These are phyloP conservation scores for maize (Zea mays) DNA, from an alignment of 176 grass and related monocot genomes.

Conservation along the genomic window Zm-B73-REFERENCE-NAM-5.0 NC_050103.1:8835501-8836000, in stretches of 20 bases:
- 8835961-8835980: background rate
- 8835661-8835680: constrained; percentile 72
- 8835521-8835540: constrained; percentile 37
- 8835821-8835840: background rate
- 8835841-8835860: background rate
- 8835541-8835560: constrained; percentile 7
- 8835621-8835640: constrained; percentile 39
- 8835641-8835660: constrained; percentile 47
- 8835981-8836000: constrained; percentile 66
- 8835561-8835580: constrained; percentile 30
- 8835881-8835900: constrained; percentile 52
- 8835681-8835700: constrained; percentile 37
- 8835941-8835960: constrained; percentile 29
- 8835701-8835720: constrained; percentile 9
- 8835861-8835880: constrained; percentile 32
- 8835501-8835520: constrained; percentile 33
- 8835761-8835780: constrained; percentile 42
- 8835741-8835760: constrained; percentile 77
- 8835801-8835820: constrained; percentile 38
- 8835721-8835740: constrained; percentile 70
- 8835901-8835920: background rate
- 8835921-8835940: background rate
- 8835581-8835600: constrained; percentile 31
- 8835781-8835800: constrained; percentile 33
- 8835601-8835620: constrained; percentile 24